phyloP scores from a whole-genome alignment of 495 filamentous ascomycete species.

The Beverwykella pulmonaria region DNA sequence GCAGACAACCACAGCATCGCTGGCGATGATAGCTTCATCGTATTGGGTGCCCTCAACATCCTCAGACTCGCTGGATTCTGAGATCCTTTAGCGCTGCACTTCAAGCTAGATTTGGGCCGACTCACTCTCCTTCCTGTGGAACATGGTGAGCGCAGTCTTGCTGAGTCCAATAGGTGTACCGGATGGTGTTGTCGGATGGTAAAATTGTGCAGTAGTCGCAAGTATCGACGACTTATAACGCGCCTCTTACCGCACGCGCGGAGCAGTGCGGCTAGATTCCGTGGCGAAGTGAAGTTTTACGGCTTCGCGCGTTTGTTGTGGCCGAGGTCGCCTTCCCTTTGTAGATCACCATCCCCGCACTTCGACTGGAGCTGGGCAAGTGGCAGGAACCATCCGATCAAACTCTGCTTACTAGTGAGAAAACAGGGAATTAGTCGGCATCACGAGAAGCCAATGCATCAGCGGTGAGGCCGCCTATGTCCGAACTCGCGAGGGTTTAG shows the following conservation, averaged over 20 bases:
- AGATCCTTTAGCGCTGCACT: neutral
- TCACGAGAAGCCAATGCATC: neutral
- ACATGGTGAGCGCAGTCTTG: constrained; percentile 1
- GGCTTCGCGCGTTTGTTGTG: neutral
- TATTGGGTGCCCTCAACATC: constrained; percentile 17
- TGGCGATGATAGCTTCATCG: neutral
- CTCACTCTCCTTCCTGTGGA: constrained; percentile 28
- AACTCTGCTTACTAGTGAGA: neutral
- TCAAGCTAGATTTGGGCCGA: neutral
- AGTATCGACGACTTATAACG: too few species aligned
- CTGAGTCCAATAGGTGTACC: neutral
- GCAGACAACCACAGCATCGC: constrained; percentile 40
- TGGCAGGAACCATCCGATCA: neutral
- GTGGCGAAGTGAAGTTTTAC: neutral
- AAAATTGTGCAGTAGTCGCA: neutral
- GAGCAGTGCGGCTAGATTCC: neutral
- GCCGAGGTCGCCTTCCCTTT: neutral
- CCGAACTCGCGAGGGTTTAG: neutral
- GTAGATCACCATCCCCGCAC: neutral
- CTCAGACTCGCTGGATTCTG: neutral
- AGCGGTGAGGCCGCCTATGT: neutral
- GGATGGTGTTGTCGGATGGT: neutral
- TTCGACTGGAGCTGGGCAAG: neutral
- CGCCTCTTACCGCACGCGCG: neutral
- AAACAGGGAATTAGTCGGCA: neutral